phyloP scores from a whole-genome alignment of 2,329 filamentous ascomycete genomes.

The Zelopaecilomyces penicillatus region DNA sequence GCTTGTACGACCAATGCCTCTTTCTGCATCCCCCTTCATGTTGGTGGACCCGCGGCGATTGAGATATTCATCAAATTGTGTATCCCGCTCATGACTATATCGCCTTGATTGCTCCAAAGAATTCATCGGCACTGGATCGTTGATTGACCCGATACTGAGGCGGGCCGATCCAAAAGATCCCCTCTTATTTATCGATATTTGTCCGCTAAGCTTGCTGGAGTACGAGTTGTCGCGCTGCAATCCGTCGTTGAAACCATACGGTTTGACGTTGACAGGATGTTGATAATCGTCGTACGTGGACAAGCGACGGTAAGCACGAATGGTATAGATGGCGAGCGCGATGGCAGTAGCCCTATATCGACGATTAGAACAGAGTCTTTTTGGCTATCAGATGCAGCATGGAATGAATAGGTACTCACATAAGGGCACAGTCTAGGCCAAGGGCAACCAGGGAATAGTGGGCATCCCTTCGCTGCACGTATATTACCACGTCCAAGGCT shows the following conservation, averaged over 20 bases:
- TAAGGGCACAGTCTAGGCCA: constrained; percentile 37
- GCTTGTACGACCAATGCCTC: constrained; percentile 19
- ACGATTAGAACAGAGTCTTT: background rate
- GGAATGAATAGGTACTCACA: constrained; percentile 31
- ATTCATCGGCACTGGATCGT: constrained; percentile 15
- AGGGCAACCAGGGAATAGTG: constrained; percentile 42
- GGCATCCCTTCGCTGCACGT: constrained; percentile 34
- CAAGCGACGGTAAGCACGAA: constrained; percentile 39
- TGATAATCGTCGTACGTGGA: constrained; percentile 42
- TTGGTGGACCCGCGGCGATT: constrained; percentile 22
- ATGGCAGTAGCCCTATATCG: constrained; percentile 31
- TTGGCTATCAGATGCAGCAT: background rate
- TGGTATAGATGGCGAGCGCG: constrained; percentile 37
- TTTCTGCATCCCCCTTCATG: constrained; percentile 19
- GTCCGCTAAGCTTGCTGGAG: constrained; percentile 12
- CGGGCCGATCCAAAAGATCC: constrained; percentile 19
- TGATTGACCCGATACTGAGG: constrained; percentile 19
- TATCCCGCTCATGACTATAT: constrained; percentile 39
- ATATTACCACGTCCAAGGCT: constrained; percentile 44
- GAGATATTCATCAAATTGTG: constrained; percentile 39
- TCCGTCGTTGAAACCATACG: constrained; percentile 35
- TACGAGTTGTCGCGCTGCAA: constrained; percentile 20
- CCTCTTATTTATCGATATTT: constrained; percentile 20
- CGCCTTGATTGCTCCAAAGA: constrained; percentile 17
- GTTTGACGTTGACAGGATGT: constrained; percentile 40